Percentiles rank a stretch among this genome's conserved stretches.
Conservation (phyloP, 257 asterid species). For the Perilla frutescens region DNA sequence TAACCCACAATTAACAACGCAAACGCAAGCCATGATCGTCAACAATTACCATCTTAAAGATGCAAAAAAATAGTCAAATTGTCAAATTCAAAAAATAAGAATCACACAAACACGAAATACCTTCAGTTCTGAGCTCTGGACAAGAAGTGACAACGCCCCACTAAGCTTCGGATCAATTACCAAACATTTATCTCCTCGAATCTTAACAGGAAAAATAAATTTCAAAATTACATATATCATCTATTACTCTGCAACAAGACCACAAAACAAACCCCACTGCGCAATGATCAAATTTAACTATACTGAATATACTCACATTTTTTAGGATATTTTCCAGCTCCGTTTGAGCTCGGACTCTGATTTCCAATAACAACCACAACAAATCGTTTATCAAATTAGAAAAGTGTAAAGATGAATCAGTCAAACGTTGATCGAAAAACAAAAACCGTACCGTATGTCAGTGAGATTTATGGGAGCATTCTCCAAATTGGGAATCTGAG, state of each 20-base stretch:
- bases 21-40: no score
- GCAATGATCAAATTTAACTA: background rate
- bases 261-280: background rate
- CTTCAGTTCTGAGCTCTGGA: constrained; percentile 89
- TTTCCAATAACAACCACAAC: constrained; percentile 30
- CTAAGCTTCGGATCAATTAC: constrained; percentile 94
- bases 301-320: constrained; percentile 61
- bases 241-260: constrained; percentile 10
- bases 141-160: constrained; percentile 83
- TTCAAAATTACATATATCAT: constrained; percentile 12
- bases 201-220: constrained; percentile 41
- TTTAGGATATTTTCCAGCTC: constrained; percentile 75
- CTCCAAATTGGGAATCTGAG: constrained; percentile 88
- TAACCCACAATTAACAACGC: no score
- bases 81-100: constrained; percentile 13
- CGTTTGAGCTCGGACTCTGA: constrained; percentile 80
- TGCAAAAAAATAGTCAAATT: background rate
- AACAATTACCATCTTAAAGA: background rate
- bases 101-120: constrained; percentile 40
- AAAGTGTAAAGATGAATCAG: background rate
- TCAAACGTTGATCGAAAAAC: constrained; percentile 11
- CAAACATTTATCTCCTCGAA: constrained; percentile 95
- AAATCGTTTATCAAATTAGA: background rate
- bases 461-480: constrained; percentile 90
- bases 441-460: constrained; percentile 56